Conservation (phyloP, 345 rosid genomes). For the Corchorus capsularis region DNA sequence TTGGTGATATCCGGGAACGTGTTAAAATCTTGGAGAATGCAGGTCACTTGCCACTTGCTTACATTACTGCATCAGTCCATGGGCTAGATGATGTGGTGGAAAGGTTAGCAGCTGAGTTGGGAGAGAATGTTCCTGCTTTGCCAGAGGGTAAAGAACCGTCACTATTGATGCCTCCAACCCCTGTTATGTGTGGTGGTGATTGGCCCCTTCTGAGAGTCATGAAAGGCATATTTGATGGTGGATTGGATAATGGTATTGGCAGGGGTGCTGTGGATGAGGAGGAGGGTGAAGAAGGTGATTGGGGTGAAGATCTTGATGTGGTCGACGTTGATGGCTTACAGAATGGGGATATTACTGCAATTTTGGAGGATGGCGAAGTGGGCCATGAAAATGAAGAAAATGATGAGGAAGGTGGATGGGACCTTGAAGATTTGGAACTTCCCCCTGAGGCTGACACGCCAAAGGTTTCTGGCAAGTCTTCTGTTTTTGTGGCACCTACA, state of each 20-base stretch:
- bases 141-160: constrained; percentile 73
- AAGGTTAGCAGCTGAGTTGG: constrained; percentile 67
- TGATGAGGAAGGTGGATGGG: constrained; percentile 85
- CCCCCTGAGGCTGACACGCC: constrained; percentile 90
- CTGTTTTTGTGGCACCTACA: constrained; percentile 79
- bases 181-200: constrained; percentile 80
- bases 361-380: constrained; percentile 64
- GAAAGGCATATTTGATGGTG: constrained; percentile 95
- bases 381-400: constrained; percentile 47
- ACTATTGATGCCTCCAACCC: constrained; percentile 77
- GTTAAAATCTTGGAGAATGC: constrained; percentile 86
- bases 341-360: constrained; percentile 57
- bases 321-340: constrained; percentile 65
- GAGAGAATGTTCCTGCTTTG: constrained; percentile 68
- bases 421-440: constrained; percentile 84
- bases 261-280: constrained; percentile 65
- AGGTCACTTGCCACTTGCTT: constrained; percentile 90
- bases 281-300: constrained; percentile 70
- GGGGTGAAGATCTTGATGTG: constrained; percentile 87
- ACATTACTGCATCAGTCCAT: constrained; percentile 76
- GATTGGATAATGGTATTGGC: constrained; percentile 52
- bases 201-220: constrained; percentile 97
- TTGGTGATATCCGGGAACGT: constrained; percentile 90
- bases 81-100: constrained; percentile 78
- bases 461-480: constrained; percentile 54